Evolutionary conservation across 2,329 filamentous ascomycete species (phyloP), one percentile per base, ranked within the genome.

Genomic region (Aspergillus tubingensis): DNA sequence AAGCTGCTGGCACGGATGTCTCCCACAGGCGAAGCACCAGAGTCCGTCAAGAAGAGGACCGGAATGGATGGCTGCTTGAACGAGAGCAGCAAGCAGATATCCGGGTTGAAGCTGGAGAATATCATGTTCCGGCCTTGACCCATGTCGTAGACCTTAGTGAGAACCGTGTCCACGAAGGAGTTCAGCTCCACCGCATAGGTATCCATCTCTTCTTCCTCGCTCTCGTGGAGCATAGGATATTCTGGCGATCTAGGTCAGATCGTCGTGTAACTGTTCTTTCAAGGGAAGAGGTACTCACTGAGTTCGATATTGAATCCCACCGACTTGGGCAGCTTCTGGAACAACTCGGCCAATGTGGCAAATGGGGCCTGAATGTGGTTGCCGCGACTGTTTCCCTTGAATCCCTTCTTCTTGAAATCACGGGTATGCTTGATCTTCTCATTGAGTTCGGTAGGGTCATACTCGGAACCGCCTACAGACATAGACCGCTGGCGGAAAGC

Each of bases 251-350:
- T 48, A 44, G 36, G 68, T 71, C 63, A 74, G 70, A 71, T 70
- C 67, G 64, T 63, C 64, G 49, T 52, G 62, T 64, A 68, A 57
- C 60, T 68, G 64, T 61, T 70, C 67, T 70, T 69, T 60, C 6
- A 44, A 38, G 51, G 58, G 61, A 48, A 25, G 19, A 50, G 51
- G 30, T 63, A 77, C 81, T 72, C 74, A 83, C 81, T 98, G 85
- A 99, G 91, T 80, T 99, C 95, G 68, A 99, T 96, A 77, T 99
- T 98, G 84, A 99, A 99, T 13, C 95, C 93, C 21, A 96, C 90
- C 13, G 86, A 83, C 64, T 90, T 85, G 0, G 92, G 92, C 0
- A 99, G 80, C 72, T 93, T 89, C 69, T 86, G 85, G 79, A 99
- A 97, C 74, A 98, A 88, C 63, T 97, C 92, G 75, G 97, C 92